These are phyloP conservation scores for Hyphopichia burtonii DNA, from an alignment of 1,139 yeast species.

Conservation along the genomic window DNA sequence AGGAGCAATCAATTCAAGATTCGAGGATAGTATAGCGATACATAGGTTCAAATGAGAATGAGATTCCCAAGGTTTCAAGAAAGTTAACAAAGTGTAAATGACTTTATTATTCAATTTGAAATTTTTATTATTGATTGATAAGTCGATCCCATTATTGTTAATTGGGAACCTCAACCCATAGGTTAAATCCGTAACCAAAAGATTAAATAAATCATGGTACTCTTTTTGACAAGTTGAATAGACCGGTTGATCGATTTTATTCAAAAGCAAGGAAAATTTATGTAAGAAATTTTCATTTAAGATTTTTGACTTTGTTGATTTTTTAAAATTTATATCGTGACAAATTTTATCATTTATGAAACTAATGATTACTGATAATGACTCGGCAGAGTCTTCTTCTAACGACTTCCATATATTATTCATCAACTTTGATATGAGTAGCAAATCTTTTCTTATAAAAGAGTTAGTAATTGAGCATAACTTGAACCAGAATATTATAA, in stretches of 20 bases:
- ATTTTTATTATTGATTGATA: constrained; percentile 43
- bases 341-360: constrained; percentile 54
- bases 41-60: constrained; percentile 58
- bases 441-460: constrained; percentile 59
- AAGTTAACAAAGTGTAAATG: constrained; percentile 58
- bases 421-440: constrained; percentile 58
- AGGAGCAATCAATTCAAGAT: constrained; percentile 75
- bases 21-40: constrained; percentile 46
- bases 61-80: constrained; percentile 82
- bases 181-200: constrained; percentile 42
- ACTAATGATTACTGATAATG: constrained; percentile 40
- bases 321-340: constrained; percentile 60
- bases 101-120: constrained; percentile 68
- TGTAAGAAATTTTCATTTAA: constrained; percentile 76
- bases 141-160: constrained; percentile 39
- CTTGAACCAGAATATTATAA: constrained; percentile 60
- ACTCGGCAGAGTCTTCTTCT: constrained; percentile 51
- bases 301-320: constrained; percentile 69
- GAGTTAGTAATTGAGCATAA: constrained; percentile 50
- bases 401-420: constrained; percentile 66
- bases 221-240: background rate
- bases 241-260: constrained; percentile 23
- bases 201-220: background rate
- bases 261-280: constrained; percentile 54
- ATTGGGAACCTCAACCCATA: constrained; percentile 65